Evolutionary conservation across 1,139 yeast species (phyloP).

Genomic region (Lodderomyces parapsilosis): DNA sequence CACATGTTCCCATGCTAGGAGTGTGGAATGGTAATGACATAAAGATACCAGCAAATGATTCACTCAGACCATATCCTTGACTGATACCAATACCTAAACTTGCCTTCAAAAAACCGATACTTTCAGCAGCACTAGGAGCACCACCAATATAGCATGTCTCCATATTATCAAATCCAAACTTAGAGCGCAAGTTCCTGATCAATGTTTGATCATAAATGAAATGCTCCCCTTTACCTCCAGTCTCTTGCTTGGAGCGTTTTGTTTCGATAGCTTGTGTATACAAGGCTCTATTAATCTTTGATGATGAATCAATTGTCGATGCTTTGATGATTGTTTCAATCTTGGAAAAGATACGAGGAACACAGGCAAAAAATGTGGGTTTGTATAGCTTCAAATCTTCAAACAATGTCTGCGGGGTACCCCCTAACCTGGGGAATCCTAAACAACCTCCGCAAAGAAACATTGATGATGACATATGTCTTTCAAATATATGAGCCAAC

Average conservation of each 20-base stretch:
- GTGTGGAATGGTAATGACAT: constrained; percentile 33
- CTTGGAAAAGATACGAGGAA: constrained; percentile 66
- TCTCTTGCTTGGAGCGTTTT: constrained; percentile 20
- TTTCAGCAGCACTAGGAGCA: constrained; percentile 68
- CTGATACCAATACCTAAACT: constrained; percentile 56
- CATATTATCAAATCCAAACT: constrained; percentile 57
- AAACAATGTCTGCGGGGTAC: constrained; percentile 45
- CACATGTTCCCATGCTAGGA: constrained; percentile 55
- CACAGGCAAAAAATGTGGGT: constrained; percentile 55
- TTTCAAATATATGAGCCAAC: constrained; percentile 40
- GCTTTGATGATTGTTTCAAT: constrained; percentile 54
- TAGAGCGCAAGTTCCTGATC: constrained; percentile 50
- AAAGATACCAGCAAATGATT: constrained; percentile 67
- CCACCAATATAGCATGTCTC: constrained; percentile 56
- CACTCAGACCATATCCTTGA: constrained; percentile 82
- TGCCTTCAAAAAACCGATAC: constrained; percentile 59
- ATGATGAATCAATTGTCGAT: constrained; percentile 28
- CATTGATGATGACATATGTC: constrained; percentile 31
- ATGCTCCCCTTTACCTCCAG: constrained; percentile 27
- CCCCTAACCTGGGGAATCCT: constrained; percentile 46
- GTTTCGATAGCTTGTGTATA: constrained; percentile 19
- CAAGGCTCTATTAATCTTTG: constrained; percentile 18
- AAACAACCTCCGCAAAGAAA: constrained; percentile 36
- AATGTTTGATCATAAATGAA: constrained; percentile 49
- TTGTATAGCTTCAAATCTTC: constrained; percentile 57